These are phyloP conservation scores for Cutaneotrichosporon sp. DNA, from an alignment of 1,284 basidiomycete genomes.

Conservation along the genomic window DNA sequence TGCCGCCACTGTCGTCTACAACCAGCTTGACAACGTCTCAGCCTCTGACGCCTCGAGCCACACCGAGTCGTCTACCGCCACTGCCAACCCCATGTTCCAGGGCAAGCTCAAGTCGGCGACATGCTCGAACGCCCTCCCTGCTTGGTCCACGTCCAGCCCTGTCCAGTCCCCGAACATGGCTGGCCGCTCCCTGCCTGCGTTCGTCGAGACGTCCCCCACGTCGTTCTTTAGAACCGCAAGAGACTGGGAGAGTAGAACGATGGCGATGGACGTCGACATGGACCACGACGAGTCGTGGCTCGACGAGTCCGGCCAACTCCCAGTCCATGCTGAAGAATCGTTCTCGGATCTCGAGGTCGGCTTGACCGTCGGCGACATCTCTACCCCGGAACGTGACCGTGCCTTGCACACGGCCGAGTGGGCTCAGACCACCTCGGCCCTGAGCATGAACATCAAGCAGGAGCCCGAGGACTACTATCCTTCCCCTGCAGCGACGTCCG, in stretches of 20 bases:
- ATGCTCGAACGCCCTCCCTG: slow-evolving; percentile 31
- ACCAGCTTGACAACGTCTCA: slow-evolving; percentile 36
- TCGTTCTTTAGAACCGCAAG: slow-evolving; percentile 27
- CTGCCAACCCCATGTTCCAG: slow-evolving; percentile 17
- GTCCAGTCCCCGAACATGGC: slow-evolving; percentile 37
- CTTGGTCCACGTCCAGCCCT: slow-evolving; percentile 41
- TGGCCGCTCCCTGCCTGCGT: slow-evolving; percentile 18
- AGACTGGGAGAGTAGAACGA: slow-evolving; percentile 22
- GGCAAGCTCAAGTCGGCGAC: slow-evolving; percentile 38
- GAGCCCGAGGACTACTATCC: slow-evolving; percentile 45
- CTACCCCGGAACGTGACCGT: slow-evolving; percentile 44
- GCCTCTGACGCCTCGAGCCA: slow-evolving; percentile 34
- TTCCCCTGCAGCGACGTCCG: slow-evolving; percentile 35
- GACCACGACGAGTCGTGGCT: slow-evolving; percentile 39
- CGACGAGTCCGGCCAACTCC: slow-evolving; percentile 44
- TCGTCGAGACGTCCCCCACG: slow-evolving; percentile 36
- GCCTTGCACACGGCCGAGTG: slow-evolving; percentile 47
- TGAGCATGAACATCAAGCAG: slow-evolving; percentile 39
- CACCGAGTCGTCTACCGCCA: slow-evolving; percentile 30
- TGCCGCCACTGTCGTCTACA: slow-evolving; percentile 29
- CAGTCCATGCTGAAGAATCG: slow-evolving; percentile 47
- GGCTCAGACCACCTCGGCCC: slow-evolving; percentile 38
- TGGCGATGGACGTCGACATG: slow-evolving; percentile 37
- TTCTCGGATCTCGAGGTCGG: slow-evolving; percentile 41
- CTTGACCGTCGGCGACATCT: slow-evolving; percentile 38